Evolutionary conservation across 1,284 basidiomycete species (phyloP), one percentile per base, ranked within the genome.

Genomic region (Ustanciosporium gigantosporum): DNA sequence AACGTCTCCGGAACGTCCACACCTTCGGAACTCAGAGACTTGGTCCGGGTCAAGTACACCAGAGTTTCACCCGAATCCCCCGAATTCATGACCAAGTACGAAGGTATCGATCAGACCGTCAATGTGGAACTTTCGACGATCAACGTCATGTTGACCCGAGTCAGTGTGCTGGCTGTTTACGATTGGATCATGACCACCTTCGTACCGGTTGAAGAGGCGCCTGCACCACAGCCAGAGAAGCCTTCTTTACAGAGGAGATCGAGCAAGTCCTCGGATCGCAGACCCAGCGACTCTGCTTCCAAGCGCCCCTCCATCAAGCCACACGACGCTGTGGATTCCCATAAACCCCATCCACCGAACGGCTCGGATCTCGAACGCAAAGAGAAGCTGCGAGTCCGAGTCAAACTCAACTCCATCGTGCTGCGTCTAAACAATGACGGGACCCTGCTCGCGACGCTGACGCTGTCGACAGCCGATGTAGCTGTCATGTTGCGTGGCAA

Each of bases 81-180:
- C 0, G 90, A 96, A 70, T 97, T 90, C 79, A 80, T 85, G 72
- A 85, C 86, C 2, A 80, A 86, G 7, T 89, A 90, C 78, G 90
- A 94, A 61, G 88, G 89, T 14, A 87, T 94, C 44, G 89, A 96
- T 27, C 90, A 96, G 79, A 89, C 81, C 50, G 85, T 98, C 49
- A 88, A 93, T 71, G 85, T 93, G 52, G 87, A 87, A 68, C 82
- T 99, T 35, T 95, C 94, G 3, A 97, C 95, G 0, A 88, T 99
- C 79, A 85, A 93, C 58, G 87, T 98, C 79, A 86, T 87, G 53
- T 86, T 90, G 2, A 89, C 89, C 4, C 91, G 95, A 2, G 91
- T 92, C 73, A 93, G 94, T 16, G 88, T 98, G 36, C 81, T 99
- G 31, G 84, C 87, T 2, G 81, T 98, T 9, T 98, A 97, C 79